Base-by-base conservation (phyloP, 192 early-diverging fungal species). In the Coemansia sp. region DNA sequence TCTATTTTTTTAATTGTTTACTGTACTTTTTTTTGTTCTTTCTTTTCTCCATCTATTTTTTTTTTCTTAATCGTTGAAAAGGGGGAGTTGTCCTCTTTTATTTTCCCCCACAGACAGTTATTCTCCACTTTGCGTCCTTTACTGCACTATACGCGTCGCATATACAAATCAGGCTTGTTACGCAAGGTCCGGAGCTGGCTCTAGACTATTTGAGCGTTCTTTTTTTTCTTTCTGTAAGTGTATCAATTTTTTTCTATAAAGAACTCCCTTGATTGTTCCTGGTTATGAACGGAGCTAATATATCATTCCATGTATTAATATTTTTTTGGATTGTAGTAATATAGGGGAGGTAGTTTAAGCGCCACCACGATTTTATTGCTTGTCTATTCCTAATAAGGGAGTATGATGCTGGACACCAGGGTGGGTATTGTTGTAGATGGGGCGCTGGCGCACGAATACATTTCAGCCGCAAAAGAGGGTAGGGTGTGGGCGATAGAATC, bases 381-480 rank as follows among this genome's bases (percentile, higher is more conserved):
- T 59, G n/a, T 60, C 24, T 40, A 60, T 39, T 60, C 17, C 1
- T 36, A 16, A 8, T 60, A 33, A 19, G 17, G 57, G 34, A 59
- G 33, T 31, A 54, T 34, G 54, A 54, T 34, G 54, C 31, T 57
- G 54, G 54, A 57, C 16, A 34, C 31, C 54, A 57, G 54, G 54
- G 54, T 57, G 34, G 59, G 59, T 13, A 62, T 67, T 29, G 44
- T 76, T 37, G 60, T 67, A 33, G 64, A 45, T 35, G 66, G 66
- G 13, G 61, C 40, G 62, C 69, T 61, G 44, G 51, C 57, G 37
- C 65, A 77, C 65, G 65, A 68, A 37, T 77, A 72, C 48, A 70
- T 36, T 29, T 36, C 64, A 6, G 19, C 53, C 2, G 53, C 24
- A 1, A 37, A 44, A 3, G 37, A 63, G 42, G 40, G 40, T 41